These are phyloP conservation scores for Plectranthus barbatus DNA, from an alignment of 257 asterid species.

Conservation along the genomic window DNA sequence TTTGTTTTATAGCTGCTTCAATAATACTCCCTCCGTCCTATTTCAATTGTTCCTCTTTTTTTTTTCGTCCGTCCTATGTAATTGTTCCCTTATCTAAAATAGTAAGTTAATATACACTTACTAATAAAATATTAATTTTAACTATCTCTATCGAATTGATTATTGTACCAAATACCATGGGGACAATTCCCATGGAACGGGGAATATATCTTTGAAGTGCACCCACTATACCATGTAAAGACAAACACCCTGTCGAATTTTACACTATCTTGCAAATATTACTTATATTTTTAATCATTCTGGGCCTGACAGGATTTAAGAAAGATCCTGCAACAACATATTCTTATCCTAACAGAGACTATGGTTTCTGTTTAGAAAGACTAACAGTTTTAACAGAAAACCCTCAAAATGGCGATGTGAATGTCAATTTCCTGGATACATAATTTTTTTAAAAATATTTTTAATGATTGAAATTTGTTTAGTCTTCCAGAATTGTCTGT, in stretches of 20 bases:
- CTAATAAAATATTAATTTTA: no score
- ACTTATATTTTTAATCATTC: not conserved
- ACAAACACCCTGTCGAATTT: slow-evolving; percentile 12
- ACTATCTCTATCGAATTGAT: no score
- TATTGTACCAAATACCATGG: no score
- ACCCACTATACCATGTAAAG: slow-evolving; percentile 12
- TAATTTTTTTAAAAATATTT: not conserved
- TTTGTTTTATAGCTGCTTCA: no score
- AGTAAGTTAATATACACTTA: no score
- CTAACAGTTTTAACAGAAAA: not conserved
- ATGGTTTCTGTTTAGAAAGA: slow-evolving; percentile 1
- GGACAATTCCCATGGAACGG: no score
- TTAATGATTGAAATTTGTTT: slow-evolving; percentile 24
- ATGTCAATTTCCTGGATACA: slow-evolving; percentile 10
- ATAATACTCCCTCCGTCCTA: no score
- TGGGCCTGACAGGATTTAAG: not conserved
- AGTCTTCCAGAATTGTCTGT: slow-evolving; percentile 41
- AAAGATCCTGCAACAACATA: slow-evolving; percentile 2
- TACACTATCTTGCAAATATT: slow-evolving; percentile 3
- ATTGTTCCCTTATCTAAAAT: no score
- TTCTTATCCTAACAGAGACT: not conserved
- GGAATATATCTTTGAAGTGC: not conserved
- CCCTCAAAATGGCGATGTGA: not conserved
- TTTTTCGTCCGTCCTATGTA: no score
- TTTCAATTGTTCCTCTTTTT: no score